Percentiles rank a stretch among this genome's conserved stretches.
Evolutionary conservation across 257 asterid species (phyloP).

Genomic region (Solanum dulcamara): DNA sequence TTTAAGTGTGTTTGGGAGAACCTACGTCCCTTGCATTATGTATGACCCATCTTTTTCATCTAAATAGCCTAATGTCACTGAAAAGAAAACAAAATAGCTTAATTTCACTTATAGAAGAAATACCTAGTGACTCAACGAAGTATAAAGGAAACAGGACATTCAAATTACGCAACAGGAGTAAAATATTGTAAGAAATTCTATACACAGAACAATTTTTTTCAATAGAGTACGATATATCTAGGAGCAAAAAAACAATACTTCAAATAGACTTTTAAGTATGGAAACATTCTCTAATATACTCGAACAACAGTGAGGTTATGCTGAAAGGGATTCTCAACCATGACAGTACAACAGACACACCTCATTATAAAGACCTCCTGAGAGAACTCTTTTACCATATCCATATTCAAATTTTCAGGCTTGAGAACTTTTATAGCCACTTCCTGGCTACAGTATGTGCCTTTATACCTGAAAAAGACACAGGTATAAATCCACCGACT

Average conservation of each 20-base stretch:
- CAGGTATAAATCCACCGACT: neutral
- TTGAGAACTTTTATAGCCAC: constrained; percentile 44
- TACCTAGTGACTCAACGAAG: neutral
- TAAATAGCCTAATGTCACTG: neutral
- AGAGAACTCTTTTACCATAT: constrained; percentile 33
- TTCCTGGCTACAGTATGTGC: constrained; percentile 41
- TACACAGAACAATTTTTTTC: neutral
- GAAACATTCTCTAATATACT: neutral
- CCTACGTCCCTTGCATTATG: neutral
- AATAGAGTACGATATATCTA: neutral
- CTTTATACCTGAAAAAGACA: constrained; percentile 24
- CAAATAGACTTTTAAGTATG: neutral
- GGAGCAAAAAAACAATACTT: neutral
- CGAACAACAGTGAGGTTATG: neutral
- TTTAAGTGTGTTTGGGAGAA: neutral
- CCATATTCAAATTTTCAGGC: constrained; percentile 25
- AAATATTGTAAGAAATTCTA: neutral
- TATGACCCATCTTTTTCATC: neutral
- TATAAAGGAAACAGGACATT: neutral
- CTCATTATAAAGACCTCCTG: constrained; percentile 43
- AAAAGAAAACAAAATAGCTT: neutral
- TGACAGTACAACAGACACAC: constrained; percentile 12
- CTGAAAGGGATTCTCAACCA: neutral
- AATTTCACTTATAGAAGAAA: neutral
- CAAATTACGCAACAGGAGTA: neutral